phyloP scores from a whole-genome alignment of 192 early-diverging fungal species.

The Thoreauomyces humboldtii region DNA sequence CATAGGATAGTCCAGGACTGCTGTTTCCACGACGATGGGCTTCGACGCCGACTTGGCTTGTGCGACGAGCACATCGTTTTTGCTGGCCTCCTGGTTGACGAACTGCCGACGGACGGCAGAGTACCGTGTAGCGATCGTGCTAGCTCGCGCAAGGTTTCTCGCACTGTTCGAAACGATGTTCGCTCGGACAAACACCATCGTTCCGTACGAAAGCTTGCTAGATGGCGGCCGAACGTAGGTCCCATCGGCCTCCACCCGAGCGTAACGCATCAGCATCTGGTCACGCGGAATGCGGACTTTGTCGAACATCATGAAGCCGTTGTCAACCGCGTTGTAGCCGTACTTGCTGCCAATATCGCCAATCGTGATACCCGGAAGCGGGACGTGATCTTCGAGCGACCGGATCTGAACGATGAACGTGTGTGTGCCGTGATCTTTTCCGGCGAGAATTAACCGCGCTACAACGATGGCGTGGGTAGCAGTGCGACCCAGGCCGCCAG shows the following conservation, averaged over 20 bases:
- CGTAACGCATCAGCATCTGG: slow-evolving; percentile 74
- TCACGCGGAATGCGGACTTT: slow-evolving; percentile 75
- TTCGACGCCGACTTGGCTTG: neutral
- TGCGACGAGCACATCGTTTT: slow-evolving; percentile 2
- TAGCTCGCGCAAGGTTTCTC: slow-evolving; percentile 17
- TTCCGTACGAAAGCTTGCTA: slow-evolving; percentile 77
- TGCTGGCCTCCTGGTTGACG: slow-evolving; percentile 14
- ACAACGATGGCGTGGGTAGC: slow-evolving; percentile 76
- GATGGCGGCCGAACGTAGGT: slow-evolving; percentile 69
- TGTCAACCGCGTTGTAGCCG: slow-evolving; percentile 82
- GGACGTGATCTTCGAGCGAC: slow-evolving; percentile 66
- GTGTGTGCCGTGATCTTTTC: slow-evolving; percentile 75
- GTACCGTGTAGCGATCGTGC: slow-evolving; percentile 21
- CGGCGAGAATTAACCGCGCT: slow-evolving; percentile 71
- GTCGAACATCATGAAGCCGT: slow-evolving; percentile 82
- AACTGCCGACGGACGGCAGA: slow-evolving; percentile 27
- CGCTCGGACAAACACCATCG: slow-evolving; percentile 80
- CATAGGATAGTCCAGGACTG: slow-evolving; percentile 22
- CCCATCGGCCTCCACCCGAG: slow-evolving; percentile 66
- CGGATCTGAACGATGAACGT: slow-evolving; percentile 82
- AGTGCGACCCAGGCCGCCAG: slow-evolving; percentile 75
- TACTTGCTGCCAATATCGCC: slow-evolving; percentile 89
- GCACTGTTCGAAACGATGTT: slow-evolving; percentile 55
- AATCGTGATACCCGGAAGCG: slow-evolving; percentile 75
- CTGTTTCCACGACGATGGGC: neutral